Evolutionary conservation across 2,329 filamentous ascomycete species (phyloP).

Genomic region (Penicillium sp.): DNA sequence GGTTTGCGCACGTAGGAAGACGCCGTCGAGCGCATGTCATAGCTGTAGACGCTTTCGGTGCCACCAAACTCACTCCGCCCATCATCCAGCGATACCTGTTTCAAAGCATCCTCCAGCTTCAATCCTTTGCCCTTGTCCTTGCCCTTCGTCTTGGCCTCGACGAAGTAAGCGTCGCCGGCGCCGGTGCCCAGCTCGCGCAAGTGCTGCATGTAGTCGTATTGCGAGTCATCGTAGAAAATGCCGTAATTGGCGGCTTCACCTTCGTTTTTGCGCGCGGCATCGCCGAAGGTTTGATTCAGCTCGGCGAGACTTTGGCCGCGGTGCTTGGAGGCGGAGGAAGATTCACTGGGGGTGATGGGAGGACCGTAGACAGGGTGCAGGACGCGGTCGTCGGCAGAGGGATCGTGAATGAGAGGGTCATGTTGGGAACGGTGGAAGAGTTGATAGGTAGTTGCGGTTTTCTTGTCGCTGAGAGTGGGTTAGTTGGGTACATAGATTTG

Average conservation of each 20-base stretch:
- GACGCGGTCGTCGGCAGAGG: constrained; percentile 78
- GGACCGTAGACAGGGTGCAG: constrained; percentile 58
- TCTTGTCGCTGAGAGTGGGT: constrained; percentile 89
- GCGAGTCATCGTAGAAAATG: constrained; percentile 86
- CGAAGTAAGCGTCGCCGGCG: constrained; percentile 66
- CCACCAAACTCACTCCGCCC: too few species aligned
- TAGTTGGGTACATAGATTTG: too few species aligned
- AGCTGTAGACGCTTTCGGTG: too few species aligned
- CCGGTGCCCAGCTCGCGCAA: constrained; percentile 70
- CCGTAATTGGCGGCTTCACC: constrained; percentile 92
- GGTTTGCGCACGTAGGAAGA: constrained; percentile 67
- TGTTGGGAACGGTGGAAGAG: constrained; percentile 94
- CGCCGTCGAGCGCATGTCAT: constrained; percentile 38
- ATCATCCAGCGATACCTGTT: constrained; percentile 47
- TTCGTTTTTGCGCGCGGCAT: constrained; percentile 66
- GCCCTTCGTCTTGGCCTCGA: constrained; percentile 58
- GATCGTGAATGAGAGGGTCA: constrained; percentile 92
- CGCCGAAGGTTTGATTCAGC: too few species aligned
- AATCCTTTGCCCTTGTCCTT: constrained; percentile 61
- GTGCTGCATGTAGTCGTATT: constrained; percentile 99
- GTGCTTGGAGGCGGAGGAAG: constrained; percentile 24
- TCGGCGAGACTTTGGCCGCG: constrained; percentile 45
- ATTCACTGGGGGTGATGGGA: constrained; percentile 21
- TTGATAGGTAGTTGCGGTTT: constrained; percentile 81
- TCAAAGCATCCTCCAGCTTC: constrained; percentile 78